A percentile compares a stretch with the other conserved stretches of the same genome.
These are phyloP conservation scores for Pyrus hybrid DNA, from an alignment of 331 rosid genomes.

Conservation along the genomic window DNA sequence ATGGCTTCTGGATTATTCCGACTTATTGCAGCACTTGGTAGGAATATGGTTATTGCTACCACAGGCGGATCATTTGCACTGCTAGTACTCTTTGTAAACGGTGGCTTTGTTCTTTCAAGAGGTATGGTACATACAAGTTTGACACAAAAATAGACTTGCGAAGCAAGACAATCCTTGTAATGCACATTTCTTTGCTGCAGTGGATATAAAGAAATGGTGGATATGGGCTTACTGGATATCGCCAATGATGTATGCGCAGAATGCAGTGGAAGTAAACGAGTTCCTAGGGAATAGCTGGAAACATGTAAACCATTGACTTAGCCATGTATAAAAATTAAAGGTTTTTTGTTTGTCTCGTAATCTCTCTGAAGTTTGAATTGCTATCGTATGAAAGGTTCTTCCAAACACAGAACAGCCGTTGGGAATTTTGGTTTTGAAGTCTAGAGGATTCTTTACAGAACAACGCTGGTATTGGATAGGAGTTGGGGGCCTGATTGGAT, in stretches of 20 bases:
- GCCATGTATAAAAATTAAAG: not conserved
- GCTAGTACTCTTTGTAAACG: slow-evolving; percentile 12
- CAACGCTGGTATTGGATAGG: slow-evolving; percentile 81
- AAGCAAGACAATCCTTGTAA: not conserved
- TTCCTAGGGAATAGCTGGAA: slow-evolving; percentile 65
- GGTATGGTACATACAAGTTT: slow-evolving; percentile 14
- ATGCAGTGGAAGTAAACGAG: slow-evolving; percentile 46
- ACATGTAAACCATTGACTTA: slow-evolving; percentile 26
- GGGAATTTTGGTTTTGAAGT: slow-evolving; percentile 44
- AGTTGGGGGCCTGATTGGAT: slow-evolving; percentile 54
- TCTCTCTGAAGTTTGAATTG: not conserved
- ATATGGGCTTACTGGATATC: slow-evolving; percentile 69
- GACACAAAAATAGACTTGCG: not conserved
- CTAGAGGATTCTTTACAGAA: slow-evolving; percentile 50
- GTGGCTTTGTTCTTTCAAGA: slow-evolving; percentile 42
- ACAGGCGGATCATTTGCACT: slow-evolving; percentile 28
- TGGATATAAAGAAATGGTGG: slow-evolving; percentile 44
- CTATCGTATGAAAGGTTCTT: slow-evolving; percentile 14
- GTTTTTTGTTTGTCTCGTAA: not conserved
- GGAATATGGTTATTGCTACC: slow-evolving; percentile 22
- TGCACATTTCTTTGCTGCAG: not conserved
- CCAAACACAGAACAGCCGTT: slow-evolving; percentile 35
- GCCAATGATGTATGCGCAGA: slow-evolving; percentile 63
- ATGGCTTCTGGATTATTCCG: slow-evolving; percentile 71
- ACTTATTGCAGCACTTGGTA: slow-evolving; percentile 21